phyloP scores from a whole-genome alignment of 2,329 filamentous ascomycete species.

The Colletotrichum chrysophilum region DNA sequence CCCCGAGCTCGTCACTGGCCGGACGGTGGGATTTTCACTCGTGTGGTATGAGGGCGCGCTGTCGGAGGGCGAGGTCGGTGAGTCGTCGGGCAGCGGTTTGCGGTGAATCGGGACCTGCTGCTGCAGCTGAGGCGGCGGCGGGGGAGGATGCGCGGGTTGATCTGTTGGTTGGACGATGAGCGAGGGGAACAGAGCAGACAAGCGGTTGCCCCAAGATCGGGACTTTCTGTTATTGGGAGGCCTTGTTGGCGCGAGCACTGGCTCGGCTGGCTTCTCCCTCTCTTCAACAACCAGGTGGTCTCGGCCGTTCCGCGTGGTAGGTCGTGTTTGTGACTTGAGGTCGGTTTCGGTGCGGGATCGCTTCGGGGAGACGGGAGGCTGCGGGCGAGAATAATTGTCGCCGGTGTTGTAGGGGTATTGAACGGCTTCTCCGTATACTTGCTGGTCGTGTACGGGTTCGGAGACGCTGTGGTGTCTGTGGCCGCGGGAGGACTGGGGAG shows the following conservation, averaged over 20 bases:
- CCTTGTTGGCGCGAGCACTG: conserved; percentile 18
- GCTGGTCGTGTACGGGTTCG: conserved; percentile 9
- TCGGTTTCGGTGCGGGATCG: conserved; percentile 16
- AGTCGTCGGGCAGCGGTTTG: conserved; percentile 21
- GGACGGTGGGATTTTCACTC: background rate
- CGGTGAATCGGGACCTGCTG: conserved; percentile 25
- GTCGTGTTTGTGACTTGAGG: background rate
- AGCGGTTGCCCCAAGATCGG: conserved; percentile 39
- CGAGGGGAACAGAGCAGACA: conserved; percentile 41
- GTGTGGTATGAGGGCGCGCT: conserved; percentile 14
- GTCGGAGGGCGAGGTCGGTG: conserved; percentile 15
- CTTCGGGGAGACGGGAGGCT: conserved; percentile 13
- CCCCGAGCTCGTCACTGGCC: conserved; percentile 3
- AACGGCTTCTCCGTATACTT: background rate
- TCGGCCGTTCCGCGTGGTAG: background rate
- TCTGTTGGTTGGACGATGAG: conserved; percentile 41
- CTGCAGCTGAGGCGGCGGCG: conserved; percentile 12
- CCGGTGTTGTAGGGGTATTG: background rate
- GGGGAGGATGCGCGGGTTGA: conserved; percentile 22
- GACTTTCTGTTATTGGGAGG: conserved; percentile 32
- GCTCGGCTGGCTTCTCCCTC: conserved; percentile 17
- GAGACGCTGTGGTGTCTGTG: conserved; percentile 20
- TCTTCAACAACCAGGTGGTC: background rate
- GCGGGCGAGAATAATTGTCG: background rate
- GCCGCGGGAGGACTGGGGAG: conserved; percentile 8